These are phyloP conservation scores for Flaveria linearis DNA, from an alignment of 129 eudicot genomes.

Conservation along the genomic window DNA sequence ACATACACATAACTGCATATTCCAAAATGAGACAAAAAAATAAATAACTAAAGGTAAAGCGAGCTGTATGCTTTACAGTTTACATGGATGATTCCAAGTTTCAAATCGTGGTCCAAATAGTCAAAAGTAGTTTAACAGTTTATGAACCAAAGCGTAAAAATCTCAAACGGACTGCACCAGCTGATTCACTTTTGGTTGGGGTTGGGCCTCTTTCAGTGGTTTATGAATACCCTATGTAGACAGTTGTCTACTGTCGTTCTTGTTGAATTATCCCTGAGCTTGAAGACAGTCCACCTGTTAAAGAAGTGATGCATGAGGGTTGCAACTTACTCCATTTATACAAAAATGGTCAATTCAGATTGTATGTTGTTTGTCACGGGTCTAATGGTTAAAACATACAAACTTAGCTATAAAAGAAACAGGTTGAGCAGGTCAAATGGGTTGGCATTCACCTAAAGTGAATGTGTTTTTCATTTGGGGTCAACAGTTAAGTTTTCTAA, in stretches of 20 bases:
- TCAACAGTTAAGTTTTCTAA: constrained; percentile 12
- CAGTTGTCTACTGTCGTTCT: neutral
- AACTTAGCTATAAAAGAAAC: neutral
- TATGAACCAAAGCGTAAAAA: neutral
- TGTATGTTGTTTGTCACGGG: neutral
- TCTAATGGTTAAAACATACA: neutral
- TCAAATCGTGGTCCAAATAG: neutral
- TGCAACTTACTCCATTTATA: neutral
- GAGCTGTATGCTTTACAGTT: neutral
- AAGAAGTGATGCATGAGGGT: neutral
- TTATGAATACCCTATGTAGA: neutral
- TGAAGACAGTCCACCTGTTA: neutral
- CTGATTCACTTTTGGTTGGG: no score
- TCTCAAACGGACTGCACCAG: no score
- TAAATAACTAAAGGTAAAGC: neutral
- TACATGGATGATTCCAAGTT: neutral
- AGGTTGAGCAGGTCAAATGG: neutral
- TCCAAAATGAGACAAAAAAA: neutral
- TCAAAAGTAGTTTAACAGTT: neutral
- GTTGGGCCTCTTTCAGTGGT: no score
- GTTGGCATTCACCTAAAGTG: constrained; percentile 4
- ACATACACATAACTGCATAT: neutral
- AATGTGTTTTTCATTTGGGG: constrained; percentile 16
- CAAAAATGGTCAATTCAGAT: neutral
- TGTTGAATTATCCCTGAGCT: neutral